Percentiles rank a stretch among this genome's conserved stretches.
Evolutionary conservation across 2,329 filamentous ascomycete genomes (phyloP).

Genomic region (Aspergillus versicolor): DNA sequence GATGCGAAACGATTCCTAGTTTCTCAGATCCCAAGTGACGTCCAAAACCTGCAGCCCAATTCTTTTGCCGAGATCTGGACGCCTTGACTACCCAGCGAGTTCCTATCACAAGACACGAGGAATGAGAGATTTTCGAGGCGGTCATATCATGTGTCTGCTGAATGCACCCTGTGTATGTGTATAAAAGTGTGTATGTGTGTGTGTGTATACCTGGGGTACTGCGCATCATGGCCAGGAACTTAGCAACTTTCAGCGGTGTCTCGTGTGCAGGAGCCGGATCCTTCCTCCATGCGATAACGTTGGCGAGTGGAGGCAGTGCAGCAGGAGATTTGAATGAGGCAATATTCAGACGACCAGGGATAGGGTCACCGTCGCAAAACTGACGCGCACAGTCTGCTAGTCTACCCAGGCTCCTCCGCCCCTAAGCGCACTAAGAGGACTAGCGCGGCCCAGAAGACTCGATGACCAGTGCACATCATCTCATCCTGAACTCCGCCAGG

Average conservation of each 20-base stretch:
- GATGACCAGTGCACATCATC: slow-evolving; percentile 23
- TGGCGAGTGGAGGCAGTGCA: not conserved
- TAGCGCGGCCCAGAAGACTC: slow-evolving; percentile 12
- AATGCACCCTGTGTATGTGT: not conserved
- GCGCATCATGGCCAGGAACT: not conserved
- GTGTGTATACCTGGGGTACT: not conserved
- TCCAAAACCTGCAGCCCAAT: not conserved
- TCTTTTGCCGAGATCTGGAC: slow-evolving; percentile 13
- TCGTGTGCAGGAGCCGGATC: not conserved
- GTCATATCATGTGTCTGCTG: not conserved
- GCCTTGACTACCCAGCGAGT: slow-evolving; percentile 6
- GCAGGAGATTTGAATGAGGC: not conserved
- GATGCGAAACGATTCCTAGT: slow-evolving; percentile 7
- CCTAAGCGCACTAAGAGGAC: slow-evolving; percentile 5
- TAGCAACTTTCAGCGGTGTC: not conserved
- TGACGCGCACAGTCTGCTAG: slow-evolving; percentile 1
- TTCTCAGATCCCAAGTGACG: slow-evolving; percentile 7
- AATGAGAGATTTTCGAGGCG: not conserved
- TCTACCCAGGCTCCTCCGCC: not conserved
- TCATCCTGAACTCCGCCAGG: slow-evolving; percentile 17
- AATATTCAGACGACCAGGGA: slow-evolving; percentile 3
- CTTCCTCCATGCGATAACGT: not conserved
- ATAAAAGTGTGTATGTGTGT: no score
- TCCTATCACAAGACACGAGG: slow-evolving; percentile 2
- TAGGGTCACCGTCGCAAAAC: not conserved